A percentile compares a stretch with the other conserved stretches of the same genome.
These are phyloP conservation scores for Hibiscus syriacus DNA, from an alignment of 345 rosid species.

Conservation along the genomic window DNA sequence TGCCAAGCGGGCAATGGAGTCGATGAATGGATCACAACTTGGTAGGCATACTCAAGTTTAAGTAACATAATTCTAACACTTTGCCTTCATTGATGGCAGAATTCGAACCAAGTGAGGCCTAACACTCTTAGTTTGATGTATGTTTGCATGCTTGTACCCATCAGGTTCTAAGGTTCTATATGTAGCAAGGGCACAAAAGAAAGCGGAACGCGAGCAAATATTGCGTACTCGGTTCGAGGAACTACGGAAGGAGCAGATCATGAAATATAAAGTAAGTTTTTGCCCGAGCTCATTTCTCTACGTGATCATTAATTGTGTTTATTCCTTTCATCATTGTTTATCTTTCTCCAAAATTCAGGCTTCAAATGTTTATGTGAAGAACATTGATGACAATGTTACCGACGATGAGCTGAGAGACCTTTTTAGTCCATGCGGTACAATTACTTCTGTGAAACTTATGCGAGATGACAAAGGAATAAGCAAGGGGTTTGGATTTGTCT, in stretches of 20 bases:
- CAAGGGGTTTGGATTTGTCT: too few species aligned
- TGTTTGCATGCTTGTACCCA: neutral
- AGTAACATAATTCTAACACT: too few species aligned
- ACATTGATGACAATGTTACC: too few species aligned
- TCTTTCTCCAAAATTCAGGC: constrained; percentile 31
- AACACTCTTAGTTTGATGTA: too few species aligned
- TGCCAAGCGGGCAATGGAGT: constrained; percentile 48
- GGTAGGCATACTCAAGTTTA: constrained; percentile 27
- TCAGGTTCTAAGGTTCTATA: constrained; percentile 55
- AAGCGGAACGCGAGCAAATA: constrained; percentile 57
- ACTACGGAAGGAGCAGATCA: constrained; percentile 39
- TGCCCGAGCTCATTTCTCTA: neutral
- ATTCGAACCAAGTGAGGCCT: too few species aligned
- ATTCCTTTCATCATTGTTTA: neutral
- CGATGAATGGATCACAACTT: constrained; percentile 48
- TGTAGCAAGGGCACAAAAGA: constrained; percentile 79
- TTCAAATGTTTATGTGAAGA: constrained; percentile 62
- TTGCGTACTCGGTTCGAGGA: constrained; percentile 49
- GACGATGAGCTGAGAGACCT: too few species aligned
- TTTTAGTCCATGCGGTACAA: constrained; percentile 57
- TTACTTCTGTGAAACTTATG: constrained; percentile 57
- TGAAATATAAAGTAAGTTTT: constrained; percentile 38
- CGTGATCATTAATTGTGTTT: neutral
- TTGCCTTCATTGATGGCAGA: too few species aligned
- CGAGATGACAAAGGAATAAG: constrained; percentile 60